These are phyloP conservation scores for Mucuna pruriens DNA, from an alignment of 306 rosid genomes.

Conservation along the genomic window DNA sequence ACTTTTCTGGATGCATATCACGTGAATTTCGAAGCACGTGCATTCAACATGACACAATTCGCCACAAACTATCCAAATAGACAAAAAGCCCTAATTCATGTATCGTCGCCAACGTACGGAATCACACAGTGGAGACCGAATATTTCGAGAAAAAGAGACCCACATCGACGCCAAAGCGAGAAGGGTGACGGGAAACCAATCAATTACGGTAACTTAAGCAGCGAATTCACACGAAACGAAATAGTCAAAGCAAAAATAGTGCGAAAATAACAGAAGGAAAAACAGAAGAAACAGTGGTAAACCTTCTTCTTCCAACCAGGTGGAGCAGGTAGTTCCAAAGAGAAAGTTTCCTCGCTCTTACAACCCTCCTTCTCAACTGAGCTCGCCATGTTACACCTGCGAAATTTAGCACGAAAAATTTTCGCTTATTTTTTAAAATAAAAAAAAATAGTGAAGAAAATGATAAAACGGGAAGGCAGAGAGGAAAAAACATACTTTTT, in stretches of 20 bases:
- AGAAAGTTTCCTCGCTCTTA: conserved; percentile 63
- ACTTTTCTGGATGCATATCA: conserved; percentile 13
- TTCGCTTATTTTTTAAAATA: background rate
- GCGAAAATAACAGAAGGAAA: background rate
- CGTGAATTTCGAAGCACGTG: conserved; percentile 26
- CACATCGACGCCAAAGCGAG: conserved; percentile 24
- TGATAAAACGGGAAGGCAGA: background rate
- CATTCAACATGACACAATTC: conserved; percentile 35
- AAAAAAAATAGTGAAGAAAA: background rate
- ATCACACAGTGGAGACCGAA: conserved; percentile 12
- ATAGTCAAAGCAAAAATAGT: conserved; percentile 20
- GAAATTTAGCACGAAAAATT: conserved; percentile 23
- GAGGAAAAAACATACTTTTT: background rate
- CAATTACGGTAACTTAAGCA: background rate
- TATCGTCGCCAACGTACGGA: conserved; percentile 20
- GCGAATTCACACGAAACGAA: conserved; percentile 5
- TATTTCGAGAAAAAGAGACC: conserved; percentile 27
- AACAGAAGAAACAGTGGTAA: conserved; percentile 14
- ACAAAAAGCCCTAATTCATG: conserved; percentile 53
- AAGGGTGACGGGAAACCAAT: background rate
- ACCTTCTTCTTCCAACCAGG: conserved; percentile 97
- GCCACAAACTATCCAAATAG: background rate
- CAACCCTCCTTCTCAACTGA: conserved; percentile 64
- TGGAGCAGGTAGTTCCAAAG: conserved; percentile 94
- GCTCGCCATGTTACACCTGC: conserved; percentile 79